Conservation (phyloP, 352 stramenopile species). For the Phytophthora rubi region DNA sequence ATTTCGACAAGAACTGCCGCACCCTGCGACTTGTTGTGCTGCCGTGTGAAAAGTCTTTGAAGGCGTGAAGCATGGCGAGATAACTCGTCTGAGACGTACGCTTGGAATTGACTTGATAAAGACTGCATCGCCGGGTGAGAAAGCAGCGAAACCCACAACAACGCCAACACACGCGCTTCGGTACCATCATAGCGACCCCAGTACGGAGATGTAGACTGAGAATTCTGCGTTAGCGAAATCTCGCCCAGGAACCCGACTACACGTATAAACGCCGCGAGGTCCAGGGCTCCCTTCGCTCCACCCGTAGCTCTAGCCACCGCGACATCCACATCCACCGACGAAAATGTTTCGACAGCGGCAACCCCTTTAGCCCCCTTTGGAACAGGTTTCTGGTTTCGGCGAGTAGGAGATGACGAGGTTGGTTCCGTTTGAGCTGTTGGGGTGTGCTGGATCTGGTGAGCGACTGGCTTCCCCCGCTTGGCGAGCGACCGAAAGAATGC, state of each 20-base stretch:
- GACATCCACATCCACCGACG: constrained; percentile 64
- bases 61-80: constrained; percentile 32
- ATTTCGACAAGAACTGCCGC: constrained; percentile 33
- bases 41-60: constrained; percentile 43
- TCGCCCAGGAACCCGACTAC: constrained; percentile 45
- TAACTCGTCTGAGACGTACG: constrained; percentile 34
- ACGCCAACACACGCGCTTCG: constrained; percentile 48
- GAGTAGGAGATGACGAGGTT: constrained; percentile 10
- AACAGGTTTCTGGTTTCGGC: constrained; percentile 24
- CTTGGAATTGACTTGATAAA: constrained; percentile 28
- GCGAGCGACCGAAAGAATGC: constrained; percentile 53
- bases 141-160: constrained; percentile 57
- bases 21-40: constrained; percentile 31
- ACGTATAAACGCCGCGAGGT: constrained; percentile 51
- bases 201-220: constrained; percentile 29
- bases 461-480: constrained; percentile 31
- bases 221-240: constrained; percentile 29
- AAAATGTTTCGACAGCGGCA: constrained; percentile 34
- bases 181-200: constrained; percentile 54
- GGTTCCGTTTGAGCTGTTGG: not conserved
- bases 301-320: constrained; percentile 58
- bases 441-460: constrained; percentile 15
- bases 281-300: constrained; percentile 54
- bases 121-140: constrained; percentile 33
- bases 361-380: constrained; percentile 17